Evolutionary conservation across 805 yeast genomes (phyloP).

Genomic region (Candida glaebosa): DNA sequence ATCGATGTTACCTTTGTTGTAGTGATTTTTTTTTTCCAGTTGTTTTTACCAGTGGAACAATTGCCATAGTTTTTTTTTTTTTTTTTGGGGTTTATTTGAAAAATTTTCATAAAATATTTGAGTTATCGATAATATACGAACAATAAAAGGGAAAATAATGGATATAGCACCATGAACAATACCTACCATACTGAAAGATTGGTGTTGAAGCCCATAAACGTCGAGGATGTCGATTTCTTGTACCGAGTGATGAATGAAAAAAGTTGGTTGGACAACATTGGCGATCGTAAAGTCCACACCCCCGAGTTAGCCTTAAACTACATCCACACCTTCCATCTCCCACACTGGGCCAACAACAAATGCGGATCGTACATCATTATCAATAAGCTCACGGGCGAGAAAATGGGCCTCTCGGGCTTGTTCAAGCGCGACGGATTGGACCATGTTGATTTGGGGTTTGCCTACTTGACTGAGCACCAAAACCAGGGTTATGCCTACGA

Average conservation of each 20-base stretch:
- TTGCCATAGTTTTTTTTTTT: background rate
- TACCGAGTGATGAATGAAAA: conserved; percentile 1
- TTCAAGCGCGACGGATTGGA: background rate
- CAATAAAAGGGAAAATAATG: background rate
- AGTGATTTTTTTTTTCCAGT: too few species aligned
- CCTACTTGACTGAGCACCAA: background rate
- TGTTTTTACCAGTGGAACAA: too few species aligned
- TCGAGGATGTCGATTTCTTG: background rate
- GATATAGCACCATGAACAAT: background rate
- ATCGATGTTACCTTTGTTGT: too few species aligned
- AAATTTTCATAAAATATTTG: background rate
- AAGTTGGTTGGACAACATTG: conserved; percentile 3
- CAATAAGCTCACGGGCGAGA: background rate
- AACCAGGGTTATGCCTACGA: conserved; percentile 3
- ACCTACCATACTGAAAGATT: conserved; percentile 1
- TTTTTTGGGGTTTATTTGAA: background rate
- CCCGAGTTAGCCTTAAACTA: background rate
- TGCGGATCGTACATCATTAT: conserved; percentile 1
- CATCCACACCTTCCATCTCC: background rate
- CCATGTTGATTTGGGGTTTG: conserved; percentile 3
- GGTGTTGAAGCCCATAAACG: background rate
- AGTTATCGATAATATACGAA: background rate
- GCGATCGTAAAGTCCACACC: conserved; percentile 1
- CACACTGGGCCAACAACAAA: background rate
- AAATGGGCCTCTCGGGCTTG: conserved; percentile 1